Evolutionary conservation across 306 rosid species (phyloP).

Genomic region (Herpetospermum pedunculosum): DNA sequence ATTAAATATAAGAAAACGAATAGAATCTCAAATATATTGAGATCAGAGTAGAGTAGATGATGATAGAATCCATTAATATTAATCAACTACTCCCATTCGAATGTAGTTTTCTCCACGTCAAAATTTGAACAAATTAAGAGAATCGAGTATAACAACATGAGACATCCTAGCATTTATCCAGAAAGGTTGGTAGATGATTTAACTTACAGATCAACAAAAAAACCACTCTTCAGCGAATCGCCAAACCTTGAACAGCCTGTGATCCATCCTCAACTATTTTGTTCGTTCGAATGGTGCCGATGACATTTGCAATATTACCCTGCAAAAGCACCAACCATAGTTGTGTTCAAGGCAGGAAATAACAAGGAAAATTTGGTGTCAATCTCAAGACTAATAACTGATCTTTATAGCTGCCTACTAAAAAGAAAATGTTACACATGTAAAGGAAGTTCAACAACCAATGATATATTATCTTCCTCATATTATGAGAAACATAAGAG

Average conservation of each 20-base stretch:
- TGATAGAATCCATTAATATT: background rate
- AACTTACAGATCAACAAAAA: background rate
- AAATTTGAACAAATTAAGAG: constrained; percentile 9
- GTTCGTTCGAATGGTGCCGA: constrained; percentile 68
- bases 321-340: constrained; percentile 11
- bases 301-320: constrained; percentile 69
- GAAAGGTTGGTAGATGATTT: background rate
- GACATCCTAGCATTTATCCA: background rate
- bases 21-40: background rate
- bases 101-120: background rate
- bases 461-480: background rate
- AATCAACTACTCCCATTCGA: background rate
- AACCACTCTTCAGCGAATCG: constrained; percentile 36
- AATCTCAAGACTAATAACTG: background rate
- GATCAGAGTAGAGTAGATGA: background rate
- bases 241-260: constrained; percentile 61
- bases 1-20: background rate
- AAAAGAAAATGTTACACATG: background rate
- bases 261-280: constrained; percentile 55
- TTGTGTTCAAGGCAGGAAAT: background rate
- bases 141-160: background rate
- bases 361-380: background rate
- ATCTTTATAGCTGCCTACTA: background rate
- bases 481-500: background rate
- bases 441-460: background rate